These are phyloP conservation scores for Pontederia paniculata DNA, from an alignment of 176 grass and related monocot genomes.

Conservation along the genomic window DNA sequence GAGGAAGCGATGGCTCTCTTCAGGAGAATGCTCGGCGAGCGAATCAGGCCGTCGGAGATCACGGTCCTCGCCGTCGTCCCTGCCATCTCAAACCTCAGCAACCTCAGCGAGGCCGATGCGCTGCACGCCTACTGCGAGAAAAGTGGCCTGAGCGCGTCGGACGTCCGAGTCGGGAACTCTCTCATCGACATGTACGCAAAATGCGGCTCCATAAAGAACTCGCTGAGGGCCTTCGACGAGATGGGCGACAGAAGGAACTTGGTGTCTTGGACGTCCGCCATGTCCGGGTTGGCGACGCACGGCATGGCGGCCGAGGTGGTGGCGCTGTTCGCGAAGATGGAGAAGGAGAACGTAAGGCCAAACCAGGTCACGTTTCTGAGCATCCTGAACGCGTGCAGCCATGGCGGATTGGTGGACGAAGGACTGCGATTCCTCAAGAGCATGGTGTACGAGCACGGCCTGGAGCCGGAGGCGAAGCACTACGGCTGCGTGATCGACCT, in stretches of 20 bases:
- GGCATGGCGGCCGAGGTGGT: conserved; percentile 36
- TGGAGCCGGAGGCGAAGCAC: conserved; percentile 53
- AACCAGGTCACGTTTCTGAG: conserved; percentile 53
- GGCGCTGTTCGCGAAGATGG: conserved; percentile 39
- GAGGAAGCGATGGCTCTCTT: conserved; percentile 34
- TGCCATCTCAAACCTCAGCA: conserved; percentile 32
- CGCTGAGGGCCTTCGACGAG: conserved; percentile 30
- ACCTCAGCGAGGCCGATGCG: conserved; percentile 19
- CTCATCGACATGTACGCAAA: conserved; percentile 59
- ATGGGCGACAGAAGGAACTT: conserved; percentile 36
- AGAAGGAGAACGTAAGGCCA: conserved; percentile 23
- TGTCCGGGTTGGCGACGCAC: conserved; percentile 44
- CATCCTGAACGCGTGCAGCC: conserved; percentile 47
- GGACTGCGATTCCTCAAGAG: conserved; percentile 41
- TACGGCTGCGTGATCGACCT: conserved; percentile 66
- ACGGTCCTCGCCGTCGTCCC: conserved; percentile 38
- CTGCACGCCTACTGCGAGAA: conserved; percentile 38
- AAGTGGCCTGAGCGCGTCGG: conserved; percentile 19
- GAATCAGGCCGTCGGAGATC: conserved; percentile 33
- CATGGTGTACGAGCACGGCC: conserved; percentile 49
- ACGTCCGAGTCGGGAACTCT: conserved; percentile 43
- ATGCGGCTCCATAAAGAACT: conserved; percentile 36
- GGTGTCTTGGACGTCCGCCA: conserved; percentile 66
- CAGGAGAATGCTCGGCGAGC: conserved; percentile 31
- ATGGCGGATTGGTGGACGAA: conserved; percentile 59